Evolutionary conservation across 768 basidiomycete genomes (phyloP), one percentile per base, ranked within the genome.

Genomic region (Lyophyllum shimeji): DNA sequence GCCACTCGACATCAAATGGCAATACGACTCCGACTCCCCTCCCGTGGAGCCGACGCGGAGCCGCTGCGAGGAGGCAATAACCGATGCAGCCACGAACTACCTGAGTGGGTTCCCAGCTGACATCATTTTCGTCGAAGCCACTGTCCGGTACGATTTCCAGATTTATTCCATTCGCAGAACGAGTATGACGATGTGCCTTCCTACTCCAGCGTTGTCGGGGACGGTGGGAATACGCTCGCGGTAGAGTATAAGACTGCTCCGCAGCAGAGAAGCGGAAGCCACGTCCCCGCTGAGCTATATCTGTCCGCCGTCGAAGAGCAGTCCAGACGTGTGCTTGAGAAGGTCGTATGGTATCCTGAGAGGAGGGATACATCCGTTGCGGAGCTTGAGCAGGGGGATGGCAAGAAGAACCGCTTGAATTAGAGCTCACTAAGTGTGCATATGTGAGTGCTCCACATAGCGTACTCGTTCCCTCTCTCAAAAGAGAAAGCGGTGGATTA

Each of bases 251-350:
- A 55, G 23, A 46, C 46, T 46, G 21, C 11, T 1, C 31, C 34
- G 23, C 25, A 37, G 20, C 37, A 49, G 54, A 9, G 21, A 21
- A 50, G 42, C n/a, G 49, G 43, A 7, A 55, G 43, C 13, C 54
- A 55, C 31, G 34, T 21, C 2, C 47, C 54, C 44, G 54, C 54
- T 13, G 46, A 55, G n/a, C 40, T 55, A 24, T 55, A 49, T n/a
- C 48, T 55, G 12, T n/a, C n/a, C n/a, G n/a, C n/a, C n/a, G 21
- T 49, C 3, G 47, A 47, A 12, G 3, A 17, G 3, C 39, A 24
- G 4, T 42, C 52, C 2, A 27, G 24, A 13, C 46, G 29, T 17
- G 52, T 23, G 13, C n/a, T 53, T 17, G 44, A 53, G 4, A 53
- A 45, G 17, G 52, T 52, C 6, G 9, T 43, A 43, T 44, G 51